Base-by-base conservation (phyloP, 495 filamentous ascomycete species). In the Apodospora peruviana region DNA sequence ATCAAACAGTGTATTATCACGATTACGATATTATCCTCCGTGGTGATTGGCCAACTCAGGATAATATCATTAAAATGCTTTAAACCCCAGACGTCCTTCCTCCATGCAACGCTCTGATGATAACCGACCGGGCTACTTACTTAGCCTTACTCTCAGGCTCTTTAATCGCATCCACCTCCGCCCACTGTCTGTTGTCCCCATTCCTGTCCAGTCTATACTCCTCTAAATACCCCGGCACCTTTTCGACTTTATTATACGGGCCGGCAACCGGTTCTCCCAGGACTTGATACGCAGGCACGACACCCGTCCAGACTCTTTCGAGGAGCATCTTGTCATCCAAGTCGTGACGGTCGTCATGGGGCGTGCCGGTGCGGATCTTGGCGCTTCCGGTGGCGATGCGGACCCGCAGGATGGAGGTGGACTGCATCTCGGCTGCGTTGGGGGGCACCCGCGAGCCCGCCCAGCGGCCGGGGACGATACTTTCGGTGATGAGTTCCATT, bases 401-500 rank as follows among this genome's bases (percentile, higher is more conserved):
- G 4, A 95, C 81, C 52, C 76, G 83, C 43, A 96, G 58, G 20
- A 96, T 82, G 36, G 77, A 76, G 0, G 91, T 95, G 40, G 79
- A 82, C 38, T 77, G 79, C 78, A 95, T 78, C 73, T 96, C 91
- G 3, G 82, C 78, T 34, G 70, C 68, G 47, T 80, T 85, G 1
- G 89, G 88, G 12, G 90, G 90, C 8, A 80, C 67, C 2, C 90
- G 79, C 10, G 85, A 77, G 60, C 86, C 68, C 5, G 69, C 66
- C 82, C 88, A 95, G 9, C 90, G 84, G 14, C 71, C 64, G 0
- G 78, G 66, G 2, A 91, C 76, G 5, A 93, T 79, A 7, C 76
- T 74, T 61, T 95, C 78, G 4, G 91, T 95, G 53, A 96, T 80
- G 19, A 88, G 66, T 51, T 85, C 67, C 85, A 96, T 87, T 1